Conservation (phyloP, 768 basidiomycete species). For the Suillus subalutaceus region DNA sequence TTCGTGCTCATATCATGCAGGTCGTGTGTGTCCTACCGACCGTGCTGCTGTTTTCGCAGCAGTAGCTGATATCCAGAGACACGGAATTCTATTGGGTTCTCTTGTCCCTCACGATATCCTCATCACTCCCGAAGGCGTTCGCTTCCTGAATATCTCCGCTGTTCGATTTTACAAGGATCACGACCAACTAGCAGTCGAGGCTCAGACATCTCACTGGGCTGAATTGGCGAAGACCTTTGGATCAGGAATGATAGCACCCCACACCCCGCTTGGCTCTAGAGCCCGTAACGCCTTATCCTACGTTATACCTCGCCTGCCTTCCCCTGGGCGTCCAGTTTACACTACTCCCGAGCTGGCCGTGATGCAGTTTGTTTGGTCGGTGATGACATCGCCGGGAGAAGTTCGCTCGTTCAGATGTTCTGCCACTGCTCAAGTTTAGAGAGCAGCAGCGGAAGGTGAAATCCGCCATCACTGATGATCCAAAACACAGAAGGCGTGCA, state of each 20-base stretch:
- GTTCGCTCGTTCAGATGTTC: background rate
- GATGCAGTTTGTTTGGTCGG: constrained; percentile 27
- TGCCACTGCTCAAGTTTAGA: constrained; percentile 3
- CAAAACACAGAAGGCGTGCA: background rate
- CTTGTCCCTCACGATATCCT: constrained; percentile 27
- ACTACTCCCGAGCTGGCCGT: constrained; percentile 21
- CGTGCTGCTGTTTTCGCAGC: constrained; percentile 32
- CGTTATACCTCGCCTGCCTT: constrained; percentile 31
- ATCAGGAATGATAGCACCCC: constrained; percentile 4
- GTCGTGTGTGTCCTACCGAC: constrained; percentile 25
- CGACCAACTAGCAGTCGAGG: constrained; percentile 27
- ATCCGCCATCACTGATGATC: background rate
- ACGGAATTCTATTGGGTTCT: constrained; percentile 24
- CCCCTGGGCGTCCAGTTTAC: constrained; percentile 23
- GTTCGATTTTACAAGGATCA: constrained; percentile 23
- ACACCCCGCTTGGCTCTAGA: background rate
- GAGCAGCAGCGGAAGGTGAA: background rate
- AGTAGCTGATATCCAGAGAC: constrained; percentile 34
- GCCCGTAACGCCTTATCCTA: constrained; percentile 16
- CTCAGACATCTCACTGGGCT: constrained; percentile 22
- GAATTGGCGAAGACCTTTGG: constrained; percentile 24
- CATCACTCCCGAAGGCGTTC: constrained; percentile 33
- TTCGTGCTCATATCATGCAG: constrained; percentile 21
- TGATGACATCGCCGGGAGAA: constrained; percentile 18
- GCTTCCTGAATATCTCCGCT: constrained; percentile 26